Base-by-base conservation (phyloP, 345 rosid species). In the Cardamine occulta region DNA sequence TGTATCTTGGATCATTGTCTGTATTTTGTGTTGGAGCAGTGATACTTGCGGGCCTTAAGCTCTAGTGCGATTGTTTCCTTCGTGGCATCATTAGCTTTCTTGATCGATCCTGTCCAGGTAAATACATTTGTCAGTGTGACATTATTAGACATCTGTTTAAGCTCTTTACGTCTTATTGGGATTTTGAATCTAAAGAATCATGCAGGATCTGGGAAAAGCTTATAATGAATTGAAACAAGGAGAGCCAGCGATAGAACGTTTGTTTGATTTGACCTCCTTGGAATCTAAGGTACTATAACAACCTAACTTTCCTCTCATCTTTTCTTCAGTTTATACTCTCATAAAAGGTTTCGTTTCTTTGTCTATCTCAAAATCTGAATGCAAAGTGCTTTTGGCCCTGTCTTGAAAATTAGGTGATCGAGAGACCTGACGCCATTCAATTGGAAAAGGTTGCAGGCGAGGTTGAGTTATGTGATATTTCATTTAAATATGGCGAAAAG, bases 211-310 rank as follows among this genome's bases (percentile, higher is more conserved):
- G 21, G 98, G 95, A 67, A 88, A 94, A 85, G 96, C 97, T 52
- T 91, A 87, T 80, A 91, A 94, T 72, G 98, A 91, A 74, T 82
- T 91, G 86, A 94, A 94, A 87, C 95, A 87, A 82, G 97, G 96
- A 69, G 98, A 94, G 80, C 96, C 97, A 34, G 95, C 96, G 2
- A 82, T 94, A 57, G 91, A 90, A 79, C 91, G 95, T 40, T 81
- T 94, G 72, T 86, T 86, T 84, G 95, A 86, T 72, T 80, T 91
- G 77, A 73, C 89, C 68, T 82, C 73, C 47, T 82, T 81, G 61
- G 84, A 81, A 74, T 80, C 88, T 47, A 85, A 89, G 96, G 98
- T 89, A 80, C 57, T 45, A 44, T 15, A 14, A 7, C 18, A 28
- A 19, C 7, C 14, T 21, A 39, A 37, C 17, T 52, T 73, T 53